These are phyloP conservation scores for Penicillium sp. DNA, from an alignment of 2,329 filamentous ascomycete genomes.

Conservation along the genomic window DNA sequence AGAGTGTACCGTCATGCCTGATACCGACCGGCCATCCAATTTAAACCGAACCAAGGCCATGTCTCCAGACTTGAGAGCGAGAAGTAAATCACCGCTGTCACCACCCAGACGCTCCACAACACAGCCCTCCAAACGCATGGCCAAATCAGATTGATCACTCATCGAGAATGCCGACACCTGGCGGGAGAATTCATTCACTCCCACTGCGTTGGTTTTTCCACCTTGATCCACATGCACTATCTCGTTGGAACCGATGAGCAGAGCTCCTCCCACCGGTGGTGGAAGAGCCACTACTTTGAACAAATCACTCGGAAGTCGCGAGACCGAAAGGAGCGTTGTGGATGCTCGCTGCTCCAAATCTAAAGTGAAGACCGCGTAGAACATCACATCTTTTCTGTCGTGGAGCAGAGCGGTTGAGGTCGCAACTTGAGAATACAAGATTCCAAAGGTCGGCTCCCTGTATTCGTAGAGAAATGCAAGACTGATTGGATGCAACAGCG, in stretches of 20 bases:
- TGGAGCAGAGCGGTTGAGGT: constrained; percentile 66
- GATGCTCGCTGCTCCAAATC: constrained; percentile 90
- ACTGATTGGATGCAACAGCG: constrained; percentile 80
- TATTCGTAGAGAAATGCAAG: constrained; percentile 95
- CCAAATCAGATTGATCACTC: constrained; percentile 75
- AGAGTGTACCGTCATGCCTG: constrained; percentile 68
- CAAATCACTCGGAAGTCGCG: constrained; percentile 78
- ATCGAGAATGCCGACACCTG: constrained; percentile 77
- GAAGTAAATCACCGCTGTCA: constrained; percentile 75
- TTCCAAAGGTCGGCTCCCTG: constrained; percentile 92
- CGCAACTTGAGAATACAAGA: constrained; percentile 70
- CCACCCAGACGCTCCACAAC: constrained; percentile 68
- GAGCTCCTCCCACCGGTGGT: constrained; percentile 76
- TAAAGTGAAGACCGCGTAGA: constrained; percentile 90
- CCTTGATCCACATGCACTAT: constrained; percentile 94
- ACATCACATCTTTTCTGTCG: constrained; percentile 76
- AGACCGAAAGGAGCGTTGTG: constrained; percentile 83
- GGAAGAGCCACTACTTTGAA: constrained; percentile 76
- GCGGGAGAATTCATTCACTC: constrained; percentile 84
- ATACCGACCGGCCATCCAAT: constrained; percentile 85
- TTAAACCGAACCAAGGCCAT: constrained; percentile 73
- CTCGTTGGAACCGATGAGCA: constrained; percentile 83
- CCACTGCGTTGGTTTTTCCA: constrained; percentile 86
- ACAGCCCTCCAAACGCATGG: constrained; percentile 74
- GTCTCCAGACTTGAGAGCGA: constrained; percentile 69